These are phyloP conservation scores for Nemania sp. DNA, from an alignment of 2,329 filamentous ascomycete genomes.

Conservation along the genomic window DNA sequence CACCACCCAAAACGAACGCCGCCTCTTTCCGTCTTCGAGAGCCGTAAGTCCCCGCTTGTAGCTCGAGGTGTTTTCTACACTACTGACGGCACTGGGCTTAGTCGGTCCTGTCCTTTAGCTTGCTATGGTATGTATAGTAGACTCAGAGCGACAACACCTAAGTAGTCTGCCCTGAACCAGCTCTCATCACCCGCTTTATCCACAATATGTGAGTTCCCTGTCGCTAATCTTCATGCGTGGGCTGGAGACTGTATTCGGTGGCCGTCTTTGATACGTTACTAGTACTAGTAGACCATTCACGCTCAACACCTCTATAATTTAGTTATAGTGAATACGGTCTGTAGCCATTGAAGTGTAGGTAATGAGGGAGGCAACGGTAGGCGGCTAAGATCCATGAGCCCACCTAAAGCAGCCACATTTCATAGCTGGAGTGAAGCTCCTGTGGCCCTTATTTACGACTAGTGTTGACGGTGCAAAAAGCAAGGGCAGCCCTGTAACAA, in stretches of 20 bases:
- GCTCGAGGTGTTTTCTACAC: slow-evolving; percentile 17
- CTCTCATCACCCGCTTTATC: slow-evolving; percentile 23
- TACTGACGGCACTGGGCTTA: background rate
- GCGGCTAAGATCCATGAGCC: background rate
- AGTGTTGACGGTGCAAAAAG: too few species aligned
- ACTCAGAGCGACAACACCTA: background rate
- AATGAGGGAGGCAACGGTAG: background rate
- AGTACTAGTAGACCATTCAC: slow-evolving; percentile 5
- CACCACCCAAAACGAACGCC: slow-evolving; percentile 5
- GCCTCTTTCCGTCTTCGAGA: slow-evolving; percentile 5
- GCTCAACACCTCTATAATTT: slow-evolving; percentile 4
- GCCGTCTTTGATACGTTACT: slow-evolving; percentile 17
- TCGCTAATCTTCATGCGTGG: slow-evolving; percentile 8
- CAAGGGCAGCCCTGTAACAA: too few species aligned
- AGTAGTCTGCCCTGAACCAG: slow-evolving; percentile 9
- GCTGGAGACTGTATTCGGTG: slow-evolving; percentile 4
- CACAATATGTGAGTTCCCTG: slow-evolving; percentile 17
- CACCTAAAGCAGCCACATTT: too few species aligned
- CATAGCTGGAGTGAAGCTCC: too few species aligned
- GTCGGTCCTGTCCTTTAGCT: background rate
- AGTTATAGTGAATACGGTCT: background rate
- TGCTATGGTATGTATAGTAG: background rate
- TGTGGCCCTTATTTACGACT: too few species aligned
- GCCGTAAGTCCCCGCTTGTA: slow-evolving; percentile 9
- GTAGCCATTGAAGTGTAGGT: background rate